These are phyloP conservation scores for Candida koratica DNA, from an alignment of 805 yeast species.

Conservation along the genomic window DNA sequence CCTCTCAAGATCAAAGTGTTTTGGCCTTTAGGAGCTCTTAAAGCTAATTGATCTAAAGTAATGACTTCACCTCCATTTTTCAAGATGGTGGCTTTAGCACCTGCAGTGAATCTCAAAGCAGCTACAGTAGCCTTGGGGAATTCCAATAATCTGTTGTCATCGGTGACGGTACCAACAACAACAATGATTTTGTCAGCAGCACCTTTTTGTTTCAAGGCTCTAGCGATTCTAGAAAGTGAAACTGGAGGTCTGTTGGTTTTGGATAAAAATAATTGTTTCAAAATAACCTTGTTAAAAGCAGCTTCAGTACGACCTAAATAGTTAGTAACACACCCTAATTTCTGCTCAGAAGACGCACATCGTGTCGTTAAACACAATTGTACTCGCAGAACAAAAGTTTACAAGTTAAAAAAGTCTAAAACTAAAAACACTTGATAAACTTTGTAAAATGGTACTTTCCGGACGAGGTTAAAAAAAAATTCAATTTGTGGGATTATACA, in stretches of 20 bases:
- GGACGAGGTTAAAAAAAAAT: conserved; percentile 4
- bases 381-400: conserved; percentile 34
- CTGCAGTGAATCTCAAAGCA: conserved; percentile 98
- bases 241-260: conserved; percentile 99
- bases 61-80: conserved; percentile 99
- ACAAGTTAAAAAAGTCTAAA: conserved; percentile 1
- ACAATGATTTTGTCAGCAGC: conserved; percentile 90
- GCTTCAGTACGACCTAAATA: conserved; percentile 93
- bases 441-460: conserved; percentile 5
- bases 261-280: conserved; percentile 91
- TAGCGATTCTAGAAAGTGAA: conserved; percentile 85
- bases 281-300: conserved; percentile 96
- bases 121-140: conserved; percentile 98
- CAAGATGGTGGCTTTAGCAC: conserved; percentile 95
- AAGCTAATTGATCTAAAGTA: conserved; percentile 98
- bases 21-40: conserved; percentile 98
- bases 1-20: conserved; percentile 98
- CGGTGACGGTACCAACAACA: conserved; percentile 99
- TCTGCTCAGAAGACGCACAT: conserved; percentile 48
- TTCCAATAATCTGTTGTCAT: conserved; percentile 88
- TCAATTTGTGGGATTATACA: conserved; percentile 8
- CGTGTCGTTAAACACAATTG: conserved; percentile 11
- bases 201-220: conserved; percentile 77
- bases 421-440: conserved; percentile 1
- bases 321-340: conserved; percentile 25